Percentiles rank a stretch among this genome's conserved stretches.
These are phyloP conservation scores for Juglanconis sp. DNA, from an alignment of 2,329 filamentous ascomycete species.

Conservation along the genomic window DNA sequence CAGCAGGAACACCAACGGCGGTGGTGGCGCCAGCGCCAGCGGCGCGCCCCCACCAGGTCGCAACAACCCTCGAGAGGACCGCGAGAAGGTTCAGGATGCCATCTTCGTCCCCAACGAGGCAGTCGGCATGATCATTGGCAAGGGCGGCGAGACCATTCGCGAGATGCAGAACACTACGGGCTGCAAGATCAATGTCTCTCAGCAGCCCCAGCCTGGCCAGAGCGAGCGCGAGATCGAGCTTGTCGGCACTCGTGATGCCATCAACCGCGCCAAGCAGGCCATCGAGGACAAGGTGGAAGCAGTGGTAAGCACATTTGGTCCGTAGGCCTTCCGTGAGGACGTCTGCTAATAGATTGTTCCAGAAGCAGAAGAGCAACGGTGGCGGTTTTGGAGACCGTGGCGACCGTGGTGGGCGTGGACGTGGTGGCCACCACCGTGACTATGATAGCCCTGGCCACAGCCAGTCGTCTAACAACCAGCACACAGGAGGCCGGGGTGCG, in stretches of 20 bases:
- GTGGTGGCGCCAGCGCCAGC: conserved; percentile 16
- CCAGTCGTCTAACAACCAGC: conserved; percentile 45
- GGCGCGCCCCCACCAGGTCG: conserved; percentile 36
- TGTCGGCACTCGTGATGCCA: conserved; percentile 73
- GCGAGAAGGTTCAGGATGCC: conserved; percentile 75
- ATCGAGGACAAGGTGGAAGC: conserved; percentile 92
- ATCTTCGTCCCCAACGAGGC: conserved; percentile 87
- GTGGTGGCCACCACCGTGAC: conserved; percentile 45
- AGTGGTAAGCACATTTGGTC: conserved; percentile 58
- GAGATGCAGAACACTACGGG: conserved; percentile 86
- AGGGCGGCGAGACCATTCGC: conserved; percentile 89
- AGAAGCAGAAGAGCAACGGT: conserved; percentile 55
- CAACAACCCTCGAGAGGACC: conserved; percentile 35
- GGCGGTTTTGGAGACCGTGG: conserved; percentile 42
- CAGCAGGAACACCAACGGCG: conserved; percentile 51
- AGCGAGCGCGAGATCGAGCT: conserved; percentile 83
- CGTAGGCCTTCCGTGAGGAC: neutral
- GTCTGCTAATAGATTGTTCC: conserved; percentile 27
- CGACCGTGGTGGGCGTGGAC: conserved; percentile 39
- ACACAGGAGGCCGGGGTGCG: conserved; percentile 39
- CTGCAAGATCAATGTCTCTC: conserved; percentile 93
- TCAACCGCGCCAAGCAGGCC: conserved; percentile 75
- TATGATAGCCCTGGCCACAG: conserved; percentile 53
- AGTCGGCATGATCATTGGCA: conserved; percentile 95
- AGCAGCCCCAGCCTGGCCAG: conserved; percentile 73